Percentiles rank a stretch among this genome's conserved stretches.
Conservation (phyloP, 768 basidiomycete species). For the Termitomyces sp. region DNA sequence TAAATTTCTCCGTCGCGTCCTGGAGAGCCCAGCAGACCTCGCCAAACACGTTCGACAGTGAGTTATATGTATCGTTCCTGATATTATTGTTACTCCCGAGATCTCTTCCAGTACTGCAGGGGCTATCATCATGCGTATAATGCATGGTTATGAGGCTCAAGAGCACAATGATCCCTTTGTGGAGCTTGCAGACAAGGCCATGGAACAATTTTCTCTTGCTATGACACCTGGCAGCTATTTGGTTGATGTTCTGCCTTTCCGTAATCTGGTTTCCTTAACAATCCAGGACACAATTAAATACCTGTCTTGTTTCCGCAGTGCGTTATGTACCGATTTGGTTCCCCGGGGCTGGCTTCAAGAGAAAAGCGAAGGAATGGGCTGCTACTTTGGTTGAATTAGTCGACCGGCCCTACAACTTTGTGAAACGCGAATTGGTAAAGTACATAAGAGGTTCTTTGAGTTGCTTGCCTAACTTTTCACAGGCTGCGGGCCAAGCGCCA, state of each 20-base stretch:
- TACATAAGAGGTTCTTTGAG: not conserved
- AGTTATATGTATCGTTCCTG: not conserved
- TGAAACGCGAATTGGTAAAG: not conserved
- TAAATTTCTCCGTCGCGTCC: not conserved
- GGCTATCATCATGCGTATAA: not conserved
- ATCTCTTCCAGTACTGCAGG: not conserved
- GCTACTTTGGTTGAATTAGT: not conserved
- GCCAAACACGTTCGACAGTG: not conserved
- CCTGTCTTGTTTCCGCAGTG: not conserved
- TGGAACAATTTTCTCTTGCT: not conserved
- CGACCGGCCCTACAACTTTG: not conserved
- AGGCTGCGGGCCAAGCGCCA: not conserved
- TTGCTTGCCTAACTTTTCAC: not conserved
- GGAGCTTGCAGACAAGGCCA: not conserved
- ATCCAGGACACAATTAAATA: not conserved
- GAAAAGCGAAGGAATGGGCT: not conserved
- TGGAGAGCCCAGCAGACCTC: not conserved
- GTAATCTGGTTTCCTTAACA: not conserved
- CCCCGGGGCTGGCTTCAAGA: not conserved
- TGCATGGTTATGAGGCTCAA: not conserved
- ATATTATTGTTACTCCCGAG: not conserved
- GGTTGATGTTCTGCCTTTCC: not conserved
- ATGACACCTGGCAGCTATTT: not conserved
- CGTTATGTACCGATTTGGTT: not conserved
- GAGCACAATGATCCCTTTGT: not conserved